These are phyloP conservation scores for Pseudogymnoascus destructans DNA, from an alignment of 2,329 filamentous ascomycete species.

Conservation along the genomic window DNA sequence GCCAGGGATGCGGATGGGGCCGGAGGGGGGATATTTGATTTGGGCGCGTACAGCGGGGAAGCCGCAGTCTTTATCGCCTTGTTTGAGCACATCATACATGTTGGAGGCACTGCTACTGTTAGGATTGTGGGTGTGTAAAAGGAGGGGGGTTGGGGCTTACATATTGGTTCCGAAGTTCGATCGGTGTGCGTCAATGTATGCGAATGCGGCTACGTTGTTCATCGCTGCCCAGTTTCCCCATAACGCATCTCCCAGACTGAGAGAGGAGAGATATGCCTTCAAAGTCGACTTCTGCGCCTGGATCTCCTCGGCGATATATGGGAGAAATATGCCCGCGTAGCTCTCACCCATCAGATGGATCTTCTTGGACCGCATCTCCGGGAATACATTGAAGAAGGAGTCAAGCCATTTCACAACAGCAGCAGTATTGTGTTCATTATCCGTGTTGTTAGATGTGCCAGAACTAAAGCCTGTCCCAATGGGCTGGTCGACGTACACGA, in stretches of 20 bases:
- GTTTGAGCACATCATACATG: background rate
- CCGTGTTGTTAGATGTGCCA: slow-evolving; percentile 10
- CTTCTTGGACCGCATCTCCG: background rate
- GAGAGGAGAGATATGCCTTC: background rate
- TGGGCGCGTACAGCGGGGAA: background rate
- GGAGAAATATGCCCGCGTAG: slow-evolving; percentile 9
- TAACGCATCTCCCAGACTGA: slow-evolving; percentile 1
- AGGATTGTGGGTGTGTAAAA: background rate
- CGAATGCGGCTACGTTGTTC: background rate
- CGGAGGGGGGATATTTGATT: slow-evolving; percentile 8
- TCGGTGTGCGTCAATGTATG: background rate
- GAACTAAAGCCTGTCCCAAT: slow-evolving; percentile 23
- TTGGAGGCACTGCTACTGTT: background rate
- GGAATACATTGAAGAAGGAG: slow-evolving; percentile 7
- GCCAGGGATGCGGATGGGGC: slow-evolving; percentile 6
- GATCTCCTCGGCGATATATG: slow-evolving; percentile 9
- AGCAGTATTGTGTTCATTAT: background rate
- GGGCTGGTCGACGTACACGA: slow-evolving; percentile 25
- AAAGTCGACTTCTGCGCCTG: background rate
- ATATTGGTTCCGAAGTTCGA: background rate
- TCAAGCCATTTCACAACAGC: slow-evolving; percentile 5
- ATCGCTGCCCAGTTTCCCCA: slow-evolving; percentile 8
- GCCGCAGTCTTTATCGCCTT: slow-evolving; percentile 8
- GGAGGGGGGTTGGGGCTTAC: background rate
- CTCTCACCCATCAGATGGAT: slow-evolving; percentile 11